Evolutionary conservation across 331 rosid species (phyloP), one percentile per base, ranked within the genome.

Genomic region (Rosa hybrid): DNA sequence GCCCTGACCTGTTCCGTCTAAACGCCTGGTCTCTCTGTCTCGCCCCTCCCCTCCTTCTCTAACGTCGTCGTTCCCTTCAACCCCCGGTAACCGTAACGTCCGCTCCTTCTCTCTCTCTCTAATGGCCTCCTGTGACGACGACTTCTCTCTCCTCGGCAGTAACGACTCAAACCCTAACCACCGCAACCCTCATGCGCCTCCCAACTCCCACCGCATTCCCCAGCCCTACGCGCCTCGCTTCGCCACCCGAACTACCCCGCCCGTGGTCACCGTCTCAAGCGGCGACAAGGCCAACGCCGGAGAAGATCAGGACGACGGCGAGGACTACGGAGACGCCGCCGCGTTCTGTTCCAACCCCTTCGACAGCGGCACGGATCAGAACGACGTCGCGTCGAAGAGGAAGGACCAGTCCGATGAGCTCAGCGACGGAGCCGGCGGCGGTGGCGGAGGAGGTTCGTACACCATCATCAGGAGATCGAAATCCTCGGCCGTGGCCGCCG

Each of bases 91-190:
- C 87, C 94, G 76, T 89, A 90, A 92, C 96, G 96, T 84, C 91
- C 20, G n/a, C 21, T 30, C 60, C 23, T 16, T 17, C 60, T 12
- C 60, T 54, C 6, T 34, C 53, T 49, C 63, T 42, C 49, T 76
- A 60, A 92, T 88, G 94, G 96, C 97, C 41, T 91, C 98, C 86
- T 91, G 98, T 90, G 94, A 90, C 90, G 98, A 93, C 87, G 97
- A 93, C 84, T 94, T 90, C 92, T 86, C 98, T 25, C 88, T 92
- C 85, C 94, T 94, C 94, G 88, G 81, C 38, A 48, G 42, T 49
- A 94, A 90, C 85, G 94, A 92, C 85, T 92, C 94, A 38, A 79
- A 65, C 83, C 49, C 86, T 45, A 76, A 63, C 81, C 79, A 65
- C 72, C 86, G 83, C 78, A 76, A 18, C 57, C 68, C 75, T 27